phyloP scores from a whole-genome alignment of 371 early-diverging fungal species.

The Mucor ambiguus region DNA sequence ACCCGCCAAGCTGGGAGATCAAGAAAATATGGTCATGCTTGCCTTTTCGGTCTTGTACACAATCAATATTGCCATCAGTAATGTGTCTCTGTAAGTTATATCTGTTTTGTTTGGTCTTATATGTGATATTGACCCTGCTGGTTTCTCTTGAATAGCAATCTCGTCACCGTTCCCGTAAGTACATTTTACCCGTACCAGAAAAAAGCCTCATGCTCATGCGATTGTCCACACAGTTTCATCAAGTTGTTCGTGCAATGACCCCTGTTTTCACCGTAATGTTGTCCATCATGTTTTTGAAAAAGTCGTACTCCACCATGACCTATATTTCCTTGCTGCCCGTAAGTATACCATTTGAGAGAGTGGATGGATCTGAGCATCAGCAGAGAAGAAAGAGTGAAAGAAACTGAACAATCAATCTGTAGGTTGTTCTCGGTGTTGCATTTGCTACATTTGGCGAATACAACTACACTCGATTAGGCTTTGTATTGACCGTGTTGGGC shows the following conservation, averaged over 20 bases:
- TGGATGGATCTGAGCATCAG: not conserved
- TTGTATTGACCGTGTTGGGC: constrained; percentile 81
- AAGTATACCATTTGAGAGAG: constrained; percentile 6
- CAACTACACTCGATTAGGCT: constrained; percentile 65
- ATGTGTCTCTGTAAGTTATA: constrained; percentile 79
- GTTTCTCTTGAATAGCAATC: constrained; percentile 32
- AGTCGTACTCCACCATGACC: constrained; percentile 58
- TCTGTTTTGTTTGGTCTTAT: not conserved
- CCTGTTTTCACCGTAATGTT: constrained; percentile 83
- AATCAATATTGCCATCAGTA: constrained; percentile 86
- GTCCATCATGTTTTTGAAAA: constrained; percentile 58
- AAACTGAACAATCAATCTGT: not conserved
- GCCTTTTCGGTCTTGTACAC: constrained; percentile 87
- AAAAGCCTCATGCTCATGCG: not conserved
- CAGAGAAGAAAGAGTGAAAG: not conserved
- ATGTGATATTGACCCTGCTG: not conserved
- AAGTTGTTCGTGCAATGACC: constrained; percentile 85
- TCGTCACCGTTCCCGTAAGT: constrained; percentile 57
- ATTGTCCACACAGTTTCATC: constrained; percentile 60
- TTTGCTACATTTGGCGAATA: constrained; percentile 87
- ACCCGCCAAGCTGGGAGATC: constrained; percentile 58
- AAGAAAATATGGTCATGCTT: constrained; percentile 71
- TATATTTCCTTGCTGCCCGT: constrained; percentile 69
- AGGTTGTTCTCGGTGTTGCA: constrained; percentile 81
- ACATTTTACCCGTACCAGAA: not conserved